Evolutionary conservation across 345 rosid species (phyloP), one percentile per base, ranked within the genome.

Genomic region (Jatropha curcas): DNA sequence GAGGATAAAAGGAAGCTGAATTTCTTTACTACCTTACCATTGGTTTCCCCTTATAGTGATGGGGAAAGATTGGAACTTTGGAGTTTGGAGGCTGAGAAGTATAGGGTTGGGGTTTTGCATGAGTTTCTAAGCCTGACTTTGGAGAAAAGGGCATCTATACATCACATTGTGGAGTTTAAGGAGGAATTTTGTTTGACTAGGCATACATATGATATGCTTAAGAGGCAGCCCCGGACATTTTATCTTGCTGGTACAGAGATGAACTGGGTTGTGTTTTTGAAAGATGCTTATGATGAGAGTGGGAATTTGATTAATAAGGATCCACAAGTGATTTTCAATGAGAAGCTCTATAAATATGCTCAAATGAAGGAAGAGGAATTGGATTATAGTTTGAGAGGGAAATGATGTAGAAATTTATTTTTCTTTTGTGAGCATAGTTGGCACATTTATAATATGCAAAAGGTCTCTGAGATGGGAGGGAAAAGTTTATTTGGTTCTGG

Each of bases 171-270:
- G 57, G 98, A 92, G 81, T 94, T 92, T 58, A 94, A 84, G 84
- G 95, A 94, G 71, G 98, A 92, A 81, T 86, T 94, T 73, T 88
- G 88, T 71, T 83, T 94, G 89, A 94, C 98, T 24, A 89, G 80
- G 83, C 92, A 87, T 50, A 89, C 98, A 16, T 90, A 92, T 70
- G 89, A 85, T 79, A 89, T 92, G 96, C 87, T 90, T 25, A 81
- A 84, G 90, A 86, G 81, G 79, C 98, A 94, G 77, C 86, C 93
- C 1, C 64, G 52, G n/a, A 76, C 89, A 8, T 94, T 92, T 68
- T 90, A 94, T 76, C 88, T 94, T 82, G 98, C 98, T 0, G 97
- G 98, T 30, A 90, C 96, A 1, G 97, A 92, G 90, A 94, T 94
- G 98, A 92, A 94, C 65, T 92, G 98, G 98, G 88, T 78, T 0